Base-by-base conservation (phyloP, 371 early-diverging fungal species). In the Entomophthora muscae region DNA sequence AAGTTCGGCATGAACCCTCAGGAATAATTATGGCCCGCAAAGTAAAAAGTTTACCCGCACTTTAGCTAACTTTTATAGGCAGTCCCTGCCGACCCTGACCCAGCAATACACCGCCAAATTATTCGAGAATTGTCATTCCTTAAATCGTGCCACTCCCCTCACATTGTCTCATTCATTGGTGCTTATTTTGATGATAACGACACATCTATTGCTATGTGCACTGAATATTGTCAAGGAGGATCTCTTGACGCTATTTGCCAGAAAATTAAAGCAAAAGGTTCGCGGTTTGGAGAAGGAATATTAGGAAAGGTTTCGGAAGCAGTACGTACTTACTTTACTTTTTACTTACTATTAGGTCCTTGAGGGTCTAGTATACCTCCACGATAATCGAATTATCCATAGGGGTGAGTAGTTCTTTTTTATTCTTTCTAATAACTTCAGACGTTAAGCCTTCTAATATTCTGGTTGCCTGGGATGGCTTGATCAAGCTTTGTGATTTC, bases 401-500 rank as follows among this genome's bases (percentile, higher is more conserved):
- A 71, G 98, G 67, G 83, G 80, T 76, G 66, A 65, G 66, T 51
- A 28, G 17, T 53, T 63, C 31, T 24, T 13, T 31, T 52, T 10
- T 52, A 32, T 28, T 27, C n/a, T 1, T 5, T 60, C 13, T 26
- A 57, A 51, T 54, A 7, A 42, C n/a, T 10, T 13, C 56, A 79
- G 91, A 90, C 65, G 83, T 95, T 66, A 93, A 95, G 69, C 93
- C 95, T 0, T 86, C 87, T 24, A 95, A 95, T 67, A 88, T 95
- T 64, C 71, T 94, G 60, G 78, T 90, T 28, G 89, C 86, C 22
- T 77, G 83, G 54, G 71, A 76, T 17, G 98, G 98, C 22, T 74
- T 88, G 63, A 84, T 98, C 69, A 98, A 98, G 72, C 72, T 98
- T 23, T 92, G 93, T 68, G 98, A 98, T 71, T 88, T 98, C 68